Percentiles rank a stretch among this genome's conserved stretches.
phyloP scores from a whole-genome alignment of 345 rosid species.

The Moricandia moricandioides region DNA sequence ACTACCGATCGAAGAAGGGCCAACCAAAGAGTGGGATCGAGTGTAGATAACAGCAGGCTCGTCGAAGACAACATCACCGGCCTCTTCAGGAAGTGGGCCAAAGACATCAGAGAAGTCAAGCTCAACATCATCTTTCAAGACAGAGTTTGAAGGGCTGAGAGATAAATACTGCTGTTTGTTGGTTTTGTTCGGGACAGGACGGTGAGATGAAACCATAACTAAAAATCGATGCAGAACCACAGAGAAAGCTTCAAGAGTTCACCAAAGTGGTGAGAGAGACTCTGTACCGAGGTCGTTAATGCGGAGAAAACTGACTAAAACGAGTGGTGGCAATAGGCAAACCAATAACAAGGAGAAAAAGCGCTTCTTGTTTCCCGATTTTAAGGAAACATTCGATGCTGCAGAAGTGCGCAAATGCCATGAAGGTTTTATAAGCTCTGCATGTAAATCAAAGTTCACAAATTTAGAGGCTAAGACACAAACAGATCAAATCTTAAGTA shows the following conservation, averaged over 20 bases:
- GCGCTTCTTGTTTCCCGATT: conserved; percentile 82
- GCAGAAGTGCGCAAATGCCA: conserved; percentile 69
- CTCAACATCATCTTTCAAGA: conserved; percentile 31
- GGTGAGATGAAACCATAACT: conserved; percentile 37
- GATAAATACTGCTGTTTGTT: conserved; percentile 27
- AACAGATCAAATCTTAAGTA: background rate
- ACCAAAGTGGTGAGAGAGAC: conserved; percentile 42
- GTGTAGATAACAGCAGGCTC: conserved; percentile 68
- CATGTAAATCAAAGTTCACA: conserved; percentile 21
- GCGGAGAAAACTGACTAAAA: conserved; percentile 52
- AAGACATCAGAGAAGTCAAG: conserved; percentile 40
- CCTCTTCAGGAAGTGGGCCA: conserved; percentile 37
- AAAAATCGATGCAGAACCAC: conserved; percentile 8
- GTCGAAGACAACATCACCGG: conserved; percentile 39
- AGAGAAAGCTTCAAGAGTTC: conserved; percentile 15
- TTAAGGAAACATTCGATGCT: conserved; percentile 85
- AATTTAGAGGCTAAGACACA: background rate
- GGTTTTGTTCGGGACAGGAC: conserved; percentile 24
- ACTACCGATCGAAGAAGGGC: conserved; percentile 67
- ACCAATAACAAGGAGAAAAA: conserved; percentile 71
- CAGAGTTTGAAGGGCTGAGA: conserved; percentile 20
- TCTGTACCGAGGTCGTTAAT: conserved; percentile 38
- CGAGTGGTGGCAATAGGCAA: conserved; percentile 55
- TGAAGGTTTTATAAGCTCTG: conserved; percentile 78
- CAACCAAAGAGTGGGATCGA: conserved; percentile 92